Percentiles rank a stretch among this genome's conserved stretches.
These are phyloP conservation scores for Capillidium heterosporum DNA, from an alignment of 371 early-diverging fungal genomes.

Conservation along the genomic window DNA sequence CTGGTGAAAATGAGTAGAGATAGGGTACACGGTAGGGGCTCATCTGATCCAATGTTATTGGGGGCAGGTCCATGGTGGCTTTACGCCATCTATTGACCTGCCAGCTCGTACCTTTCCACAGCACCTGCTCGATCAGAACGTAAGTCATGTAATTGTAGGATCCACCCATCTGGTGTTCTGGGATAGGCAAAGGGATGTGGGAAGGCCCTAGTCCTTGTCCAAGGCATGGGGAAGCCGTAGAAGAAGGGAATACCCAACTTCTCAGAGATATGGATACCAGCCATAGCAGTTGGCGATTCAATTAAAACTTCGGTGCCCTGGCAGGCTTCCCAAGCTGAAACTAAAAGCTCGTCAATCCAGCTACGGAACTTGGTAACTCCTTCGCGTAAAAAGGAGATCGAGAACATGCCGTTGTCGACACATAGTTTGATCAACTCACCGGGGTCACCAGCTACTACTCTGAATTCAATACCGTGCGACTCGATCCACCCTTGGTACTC, in stretches of 20 bases:
- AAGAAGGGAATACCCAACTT: conserved; percentile 50
- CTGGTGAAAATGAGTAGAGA: conserved; percentile 53
- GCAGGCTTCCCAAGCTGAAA: conserved; percentile 48
- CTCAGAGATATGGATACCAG: conserved; percentile 66
- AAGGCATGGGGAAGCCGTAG: conserved; percentile 60
- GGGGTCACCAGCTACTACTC: conserved; percentile 49
- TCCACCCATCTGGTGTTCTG: conserved; percentile 34
- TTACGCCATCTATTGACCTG: conserved; percentile 47
- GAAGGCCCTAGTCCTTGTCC: conserved; percentile 61
- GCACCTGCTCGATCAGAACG: conserved; percentile 51
- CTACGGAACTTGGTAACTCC: conserved; percentile 42
- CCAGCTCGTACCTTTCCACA: conserved; percentile 46
- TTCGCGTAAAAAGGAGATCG: conserved; percentile 45
- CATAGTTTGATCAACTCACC: conserved; percentile 48
- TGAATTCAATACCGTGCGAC: conserved; percentile 53
- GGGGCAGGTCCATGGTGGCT: conserved; percentile 24
- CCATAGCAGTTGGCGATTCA: conserved; percentile 59
- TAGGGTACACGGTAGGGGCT: conserved; percentile 43
- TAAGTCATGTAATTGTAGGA: conserved; percentile 66
- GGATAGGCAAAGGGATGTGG: conserved; percentile 71
- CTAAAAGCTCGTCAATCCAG: conserved; percentile 56
- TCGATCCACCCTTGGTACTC: conserved; percentile 63
- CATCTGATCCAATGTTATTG: conserved; percentile 32
- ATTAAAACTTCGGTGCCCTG: conserved; percentile 54
- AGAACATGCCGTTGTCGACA: conserved; percentile 59